Base-by-base conservation (phyloP, 2,329 filamentous ascomycete species). In the Zopfia rhizophila region DNA sequence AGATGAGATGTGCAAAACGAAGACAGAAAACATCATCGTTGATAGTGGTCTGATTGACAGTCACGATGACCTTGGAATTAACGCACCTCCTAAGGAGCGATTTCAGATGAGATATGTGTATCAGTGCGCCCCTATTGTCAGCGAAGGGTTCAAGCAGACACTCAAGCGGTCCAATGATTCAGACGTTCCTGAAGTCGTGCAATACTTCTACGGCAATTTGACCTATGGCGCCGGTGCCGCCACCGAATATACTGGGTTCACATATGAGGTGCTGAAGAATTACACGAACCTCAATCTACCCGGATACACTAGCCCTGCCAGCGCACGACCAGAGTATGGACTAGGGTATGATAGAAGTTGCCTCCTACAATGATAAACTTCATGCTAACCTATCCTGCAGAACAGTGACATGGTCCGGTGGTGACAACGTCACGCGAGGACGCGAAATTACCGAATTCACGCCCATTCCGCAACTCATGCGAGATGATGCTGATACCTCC, bases 401-500 rank as follows among this genome's bases (percentile, higher is more conserved):
- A 7, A 10, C 12, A 7, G n/a, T 8, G 13, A 12, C 21, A 27
- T 27, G 7, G 35, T n/a, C 32, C 22, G 18, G 7, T 36, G 18
- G 7, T 14, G 29, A 14, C 7, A 16, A 31, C 7, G 13, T 7
- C 7, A 36, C 18, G 11, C 8, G 10, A 21, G 32, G 14, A 8
- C 14, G 8, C 14, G 17, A 38, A 29, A 4, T 5, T 13, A 24
- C 10, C 29, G 29, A 27, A 27, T 45, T 41, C 36, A n/a, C 12
- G 12, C 65, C 70, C 3, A 63, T 69, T 19, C 52, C 60, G 8
- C 55, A 53, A 19, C 61, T 74, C 27, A 51, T 51, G 3, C 49
- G 53, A n/a, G 51, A 44, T 3, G 59, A 71, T 30, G 62, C 63
- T 6, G 70, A 74, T 32, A 38, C 66, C 10, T 54, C 56, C 12